Evolutionary conservation across 768 basidiomycete species (phyloP), one percentile per base, ranked within the genome.

Genomic region (Russula foetens): DNA sequence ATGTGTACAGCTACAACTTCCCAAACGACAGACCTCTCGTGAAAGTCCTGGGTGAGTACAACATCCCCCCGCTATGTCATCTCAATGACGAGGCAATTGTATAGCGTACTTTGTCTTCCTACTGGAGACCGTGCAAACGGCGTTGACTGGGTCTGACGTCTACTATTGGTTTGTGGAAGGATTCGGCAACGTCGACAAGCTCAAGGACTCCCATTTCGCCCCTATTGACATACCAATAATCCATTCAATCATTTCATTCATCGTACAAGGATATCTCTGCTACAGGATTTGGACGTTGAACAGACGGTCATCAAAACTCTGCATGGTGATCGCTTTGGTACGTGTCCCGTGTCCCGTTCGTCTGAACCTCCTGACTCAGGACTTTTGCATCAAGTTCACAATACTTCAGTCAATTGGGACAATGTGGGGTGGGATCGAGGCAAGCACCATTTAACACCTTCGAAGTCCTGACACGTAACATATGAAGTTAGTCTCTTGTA

Each of bases 261-360:
- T 64, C 9, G 66, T 71, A 3, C 72, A 72, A 57, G 38, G 66
- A 21, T 73, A 71, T 55, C 72, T 69, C 64, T 70, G 70, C 53
- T 71, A 69, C 48, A 65, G 71, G 15, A 71, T 73, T 23, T 68
- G 66, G 62, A 55, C 62, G 9, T 63, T 73, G 29, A 59, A 65
- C 56, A 58, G 5, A 31, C 24, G 39, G 43, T 50, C 28, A 15
- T 5, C 26, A 28, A 43, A 28, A 28, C n/a, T 50, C 11, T 50
- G 38, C 17, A 0, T n/a, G 5, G 2, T 31, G 12, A 58, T 50
- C 41, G 39, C 56, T 19, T 14, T 31, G 7, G 56, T 58, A 31
- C 2, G 56, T 43, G 14, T 41, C 17, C 33, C 15, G 44, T 12
- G 2, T 17, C n/a, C 26, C 24, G 7, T 24, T 26, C 26, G 14